phyloP scores from a whole-genome alignment of 371 early-diverging fungal genomes.

The Mortierella sp. region DNA sequence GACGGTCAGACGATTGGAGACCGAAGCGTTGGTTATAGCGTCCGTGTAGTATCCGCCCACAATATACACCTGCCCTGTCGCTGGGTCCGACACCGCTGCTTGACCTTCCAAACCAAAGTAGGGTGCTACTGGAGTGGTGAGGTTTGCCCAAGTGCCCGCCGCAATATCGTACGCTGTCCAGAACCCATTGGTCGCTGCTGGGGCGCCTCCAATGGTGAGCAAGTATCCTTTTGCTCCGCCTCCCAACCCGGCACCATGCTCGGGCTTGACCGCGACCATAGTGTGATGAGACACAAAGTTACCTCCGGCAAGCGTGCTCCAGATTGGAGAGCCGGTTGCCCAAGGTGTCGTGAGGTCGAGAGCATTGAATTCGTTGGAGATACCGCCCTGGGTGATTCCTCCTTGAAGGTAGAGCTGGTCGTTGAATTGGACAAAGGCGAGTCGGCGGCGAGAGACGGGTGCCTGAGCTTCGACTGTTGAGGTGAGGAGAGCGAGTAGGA shows the following conservation, averaged over 20 bases:
- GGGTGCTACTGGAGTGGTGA: slow-evolving; percentile 8
- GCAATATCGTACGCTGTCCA: slow-evolving; percentile 21
- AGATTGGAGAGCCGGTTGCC: slow-evolving; percentile 16
- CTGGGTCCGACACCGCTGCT: slow-evolving; percentile 36
- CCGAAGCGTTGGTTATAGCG: neutral
- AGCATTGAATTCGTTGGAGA: slow-evolving; percentile 16
- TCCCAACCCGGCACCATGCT: slow-evolving; percentile 21
- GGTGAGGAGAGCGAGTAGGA: neutral
- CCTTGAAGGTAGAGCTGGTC: slow-evolving; percentile 38
- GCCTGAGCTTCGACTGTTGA: slow-evolving; percentile 16
- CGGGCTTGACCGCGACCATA: slow-evolving; percentile 16
- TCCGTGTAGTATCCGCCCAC: slow-evolving; percentile 29
- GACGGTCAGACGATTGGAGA: slow-evolving; percentile 24
- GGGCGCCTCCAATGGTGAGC: slow-evolving; percentile 19
- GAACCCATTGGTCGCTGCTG: neutral
- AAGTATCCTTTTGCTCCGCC: slow-evolving; percentile 12
- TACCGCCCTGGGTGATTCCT: slow-evolving; percentile 16
- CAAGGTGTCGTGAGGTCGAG: slow-evolving; percentile 44
- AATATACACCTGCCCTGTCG: slow-evolving; percentile 38
- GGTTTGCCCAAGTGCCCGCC: slow-evolving; percentile 14
- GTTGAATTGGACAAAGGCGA: slow-evolving; percentile 26
- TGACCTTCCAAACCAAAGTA: slow-evolving; percentile 40
- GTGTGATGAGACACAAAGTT: slow-evolving; percentile 31
- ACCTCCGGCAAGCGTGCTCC: slow-evolving; percentile 21
- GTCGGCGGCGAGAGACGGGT: slow-evolving; percentile 23